These are phyloP conservation scores for Tylopilus vinaceipallidus DNA, from an alignment of 768 basidiomycete species.

Conservation along the genomic window DNA sequence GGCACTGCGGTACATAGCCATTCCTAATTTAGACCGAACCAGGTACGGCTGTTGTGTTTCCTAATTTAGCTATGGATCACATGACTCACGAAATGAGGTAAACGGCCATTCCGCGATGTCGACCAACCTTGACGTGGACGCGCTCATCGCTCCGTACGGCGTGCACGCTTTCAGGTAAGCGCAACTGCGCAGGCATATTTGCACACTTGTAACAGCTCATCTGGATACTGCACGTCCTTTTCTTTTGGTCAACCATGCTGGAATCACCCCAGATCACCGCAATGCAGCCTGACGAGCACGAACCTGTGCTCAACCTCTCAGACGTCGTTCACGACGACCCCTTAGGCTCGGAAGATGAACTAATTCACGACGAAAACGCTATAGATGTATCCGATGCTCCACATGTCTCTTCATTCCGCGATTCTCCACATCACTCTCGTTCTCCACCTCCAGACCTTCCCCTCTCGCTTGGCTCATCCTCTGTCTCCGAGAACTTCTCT, in stretches of 20 bases:
- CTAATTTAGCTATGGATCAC: constrained; percentile 14
- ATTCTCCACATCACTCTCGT: constrained; percentile 14
- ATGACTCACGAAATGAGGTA: constrained; percentile 29
- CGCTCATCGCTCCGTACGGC: constrained; percentile 20
- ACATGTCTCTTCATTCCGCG: constrained; percentile 30
- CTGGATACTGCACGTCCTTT: neutral
- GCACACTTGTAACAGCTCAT: neutral
- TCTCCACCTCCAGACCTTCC: constrained; percentile 27
- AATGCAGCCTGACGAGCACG: constrained; percentile 57
- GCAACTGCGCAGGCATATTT: neutral
- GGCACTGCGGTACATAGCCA: neutral
- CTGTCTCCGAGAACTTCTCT: constrained; percentile 50
- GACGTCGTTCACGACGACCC: constrained; percentile 84
- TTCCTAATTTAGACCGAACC: constrained; percentile 4
- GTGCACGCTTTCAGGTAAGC: constrained; percentile 22
- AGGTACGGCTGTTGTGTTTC: constrained; percentile 6
- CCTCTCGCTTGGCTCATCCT: constrained; percentile 39
- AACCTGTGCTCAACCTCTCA: constrained; percentile 67
- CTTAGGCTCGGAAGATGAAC: constrained; percentile 54
- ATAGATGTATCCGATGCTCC: constrained; percentile 32
- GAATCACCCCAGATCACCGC: constrained; percentile 14
- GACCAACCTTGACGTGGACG: constrained; percentile 19
- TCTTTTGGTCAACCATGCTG: neutral
- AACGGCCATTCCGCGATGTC: constrained; percentile 9
- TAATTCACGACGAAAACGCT: constrained; percentile 29